Percentiles rank a stretch among this genome's conserved stretches.
Conservation (phyloP, 2,329 filamentous ascomycete genomes). For the Dactylellina parvicollis region DNA sequence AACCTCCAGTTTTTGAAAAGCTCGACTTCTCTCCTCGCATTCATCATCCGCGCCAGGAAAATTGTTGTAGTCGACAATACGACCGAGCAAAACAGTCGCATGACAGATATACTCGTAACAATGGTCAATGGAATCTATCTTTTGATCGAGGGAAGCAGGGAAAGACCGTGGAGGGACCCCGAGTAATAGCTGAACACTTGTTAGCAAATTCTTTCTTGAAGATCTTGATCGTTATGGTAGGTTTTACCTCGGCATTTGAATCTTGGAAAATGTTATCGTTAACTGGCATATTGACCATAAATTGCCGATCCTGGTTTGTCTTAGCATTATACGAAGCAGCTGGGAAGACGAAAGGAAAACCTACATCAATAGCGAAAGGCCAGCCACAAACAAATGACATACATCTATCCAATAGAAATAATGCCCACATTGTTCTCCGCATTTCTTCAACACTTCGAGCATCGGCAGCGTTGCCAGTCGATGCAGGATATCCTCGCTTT, state of each 20-base stretch:
- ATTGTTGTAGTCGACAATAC: slow-evolving; percentile 33
- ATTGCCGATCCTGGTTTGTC: slow-evolving; percentile 20
- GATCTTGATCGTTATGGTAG: not conserved
- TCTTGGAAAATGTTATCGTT: slow-evolving; percentile 16
- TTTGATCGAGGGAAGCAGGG: slow-evolving; percentile 6
- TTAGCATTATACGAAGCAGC: not conserved
- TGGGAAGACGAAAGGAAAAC: not conserved
- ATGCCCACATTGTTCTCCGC: slow-evolving; percentile 23
- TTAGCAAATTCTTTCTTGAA: not conserved
- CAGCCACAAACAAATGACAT: slow-evolving; percentile 27
- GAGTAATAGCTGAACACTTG: not conserved
- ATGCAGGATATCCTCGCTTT: slow-evolving; percentile 2
- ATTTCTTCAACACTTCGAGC: slow-evolving; percentile 16
- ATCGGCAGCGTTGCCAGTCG: not conserved
- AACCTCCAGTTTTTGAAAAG: slow-evolving; percentile 13
- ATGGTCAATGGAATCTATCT: slow-evolving; percentile 4
- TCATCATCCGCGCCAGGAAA: slow-evolving; percentile 10
- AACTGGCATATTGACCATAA: slow-evolving; percentile 21
- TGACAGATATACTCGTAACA: slow-evolving; percentile 22
- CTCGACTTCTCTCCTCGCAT: slow-evolving; percentile 7
- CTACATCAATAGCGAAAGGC: slow-evolving; percentile 31
- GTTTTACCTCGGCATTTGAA: slow-evolving; percentile 1
- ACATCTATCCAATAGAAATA: slow-evolving; percentile 27
- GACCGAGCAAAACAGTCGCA: slow-evolving; percentile 21
- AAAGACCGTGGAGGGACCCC: not conserved